Evolutionary conservation across 2,329 filamentous ascomycete species (phyloP).

Genomic region (Trichophyton mentagrophytes): DNA sequence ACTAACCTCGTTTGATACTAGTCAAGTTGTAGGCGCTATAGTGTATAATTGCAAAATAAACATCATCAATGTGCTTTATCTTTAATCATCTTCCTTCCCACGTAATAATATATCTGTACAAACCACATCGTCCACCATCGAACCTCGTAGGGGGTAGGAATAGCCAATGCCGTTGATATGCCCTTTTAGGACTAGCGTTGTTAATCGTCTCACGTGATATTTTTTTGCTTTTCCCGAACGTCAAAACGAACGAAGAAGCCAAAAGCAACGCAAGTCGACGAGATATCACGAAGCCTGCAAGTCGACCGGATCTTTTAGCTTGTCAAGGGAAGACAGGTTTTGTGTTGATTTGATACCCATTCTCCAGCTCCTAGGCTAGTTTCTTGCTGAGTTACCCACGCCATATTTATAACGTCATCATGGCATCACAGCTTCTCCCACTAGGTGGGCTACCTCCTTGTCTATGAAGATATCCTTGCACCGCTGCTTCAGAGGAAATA

Average conservation of each 20-base stretch:
- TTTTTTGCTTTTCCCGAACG: not conserved
- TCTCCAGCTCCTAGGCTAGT: not conserved
- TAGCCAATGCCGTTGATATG: not conserved
- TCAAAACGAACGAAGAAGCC: not conserved
- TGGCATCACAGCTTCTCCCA: constrained; percentile 63
- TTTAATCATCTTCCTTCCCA: too few species aligned
- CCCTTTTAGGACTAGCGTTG: not conserved
- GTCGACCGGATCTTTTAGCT: too few species aligned
- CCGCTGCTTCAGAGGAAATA: not conserved
- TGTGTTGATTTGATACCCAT: not conserved
- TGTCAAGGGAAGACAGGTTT: too few species aligned
- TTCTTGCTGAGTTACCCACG: not conserved
- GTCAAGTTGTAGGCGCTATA: too few species aligned
- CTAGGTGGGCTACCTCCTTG: constrained; percentile 40
- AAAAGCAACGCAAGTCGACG: not conserved
- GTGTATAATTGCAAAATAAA: too few species aligned
- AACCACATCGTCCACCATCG: too few species aligned
- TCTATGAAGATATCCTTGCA: not conserved
- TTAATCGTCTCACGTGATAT: not conserved
- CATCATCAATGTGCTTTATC: too few species aligned
- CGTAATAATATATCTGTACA: too few species aligned
- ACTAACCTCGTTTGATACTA: too few species aligned
- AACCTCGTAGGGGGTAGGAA: too few species aligned
- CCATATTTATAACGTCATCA: not conserved
- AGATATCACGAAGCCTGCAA: not conserved